phyloP scores from a whole-genome alignment of 2,329 filamentous ascomycete genomes.

The Botrytis pseudocinerea region DNA sequence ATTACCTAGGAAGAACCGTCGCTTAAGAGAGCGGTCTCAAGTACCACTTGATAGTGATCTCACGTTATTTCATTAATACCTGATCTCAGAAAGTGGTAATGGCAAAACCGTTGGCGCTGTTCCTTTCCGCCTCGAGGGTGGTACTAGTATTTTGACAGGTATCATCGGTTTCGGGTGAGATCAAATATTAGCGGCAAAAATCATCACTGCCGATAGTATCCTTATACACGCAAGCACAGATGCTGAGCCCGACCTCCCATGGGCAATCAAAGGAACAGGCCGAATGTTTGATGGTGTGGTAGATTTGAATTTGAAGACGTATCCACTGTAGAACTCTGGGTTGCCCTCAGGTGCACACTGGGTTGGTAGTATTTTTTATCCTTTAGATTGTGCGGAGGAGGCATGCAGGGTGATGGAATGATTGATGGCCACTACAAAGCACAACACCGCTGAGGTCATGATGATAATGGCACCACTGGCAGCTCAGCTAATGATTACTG shows the following conservation, averaged over 20 bases:
- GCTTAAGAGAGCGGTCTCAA: not conserved
- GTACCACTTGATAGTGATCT: not conserved
- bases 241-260: not conserved
- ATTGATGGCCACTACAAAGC: not conserved
- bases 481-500: not conserved
- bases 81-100: not conserved
- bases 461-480: not conserved
- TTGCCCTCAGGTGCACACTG: not conserved
- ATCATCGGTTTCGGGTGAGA: not conserved
- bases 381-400: not conserved
- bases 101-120: not conserved
- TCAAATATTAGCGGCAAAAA: conserved; percentile 1
- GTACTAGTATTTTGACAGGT: not conserved
- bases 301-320: not conserved
- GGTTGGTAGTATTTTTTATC: not conserved
- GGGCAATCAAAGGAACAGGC: not conserved
- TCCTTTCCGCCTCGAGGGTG: conserved; percentile 5
- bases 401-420: not conserved
- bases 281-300: not conserved
- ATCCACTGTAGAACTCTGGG: not conserved
- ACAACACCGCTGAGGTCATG: not conserved
- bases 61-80: not conserved
- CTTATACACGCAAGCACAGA: not conserved
- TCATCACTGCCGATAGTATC: not conserved
- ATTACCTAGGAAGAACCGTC: not conserved